Conservation (phyloP, 2,329 filamentous ascomycete genomes). For the Ciborinia camelliae region DNA sequence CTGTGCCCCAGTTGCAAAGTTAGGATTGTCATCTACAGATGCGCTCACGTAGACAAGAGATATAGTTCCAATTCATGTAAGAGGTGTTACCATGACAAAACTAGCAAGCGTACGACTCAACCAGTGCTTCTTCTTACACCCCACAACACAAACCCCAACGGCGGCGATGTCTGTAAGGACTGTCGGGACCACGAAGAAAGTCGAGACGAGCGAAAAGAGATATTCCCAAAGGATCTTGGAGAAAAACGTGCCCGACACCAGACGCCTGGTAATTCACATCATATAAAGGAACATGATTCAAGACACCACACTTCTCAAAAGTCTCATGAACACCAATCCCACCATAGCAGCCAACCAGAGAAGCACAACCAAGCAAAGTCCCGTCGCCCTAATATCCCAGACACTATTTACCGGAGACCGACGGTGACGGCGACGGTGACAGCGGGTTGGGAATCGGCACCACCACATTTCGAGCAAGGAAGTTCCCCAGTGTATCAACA, state of each 20-base stretch:
- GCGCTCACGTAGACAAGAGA: not conserved
- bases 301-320: too few relatives aligned
- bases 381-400: not conserved
- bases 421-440: too few relatives aligned
- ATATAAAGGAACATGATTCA: too few relatives aligned
- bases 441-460: too few relatives aligned
- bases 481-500: too few relatives aligned
- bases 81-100: not conserved
- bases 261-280: too few relatives aligned
- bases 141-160: not conserved
- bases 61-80: not conserved
- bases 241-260: too few relatives aligned
- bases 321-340: too few relatives aligned
- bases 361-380: not conserved
- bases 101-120: not conserved
- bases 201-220: not conserved
- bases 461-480: not conserved
- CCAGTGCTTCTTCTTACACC: not conserved
- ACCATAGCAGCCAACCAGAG: not conserved
- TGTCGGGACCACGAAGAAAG: not conserved
- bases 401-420: not conserved
- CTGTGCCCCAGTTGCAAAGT: not conserved
- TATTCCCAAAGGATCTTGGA: not conserved
- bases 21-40: not conserved
- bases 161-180: not conserved